Conservation (phyloP, 78 protist genomes). For the Guillardia theta region DNA sequence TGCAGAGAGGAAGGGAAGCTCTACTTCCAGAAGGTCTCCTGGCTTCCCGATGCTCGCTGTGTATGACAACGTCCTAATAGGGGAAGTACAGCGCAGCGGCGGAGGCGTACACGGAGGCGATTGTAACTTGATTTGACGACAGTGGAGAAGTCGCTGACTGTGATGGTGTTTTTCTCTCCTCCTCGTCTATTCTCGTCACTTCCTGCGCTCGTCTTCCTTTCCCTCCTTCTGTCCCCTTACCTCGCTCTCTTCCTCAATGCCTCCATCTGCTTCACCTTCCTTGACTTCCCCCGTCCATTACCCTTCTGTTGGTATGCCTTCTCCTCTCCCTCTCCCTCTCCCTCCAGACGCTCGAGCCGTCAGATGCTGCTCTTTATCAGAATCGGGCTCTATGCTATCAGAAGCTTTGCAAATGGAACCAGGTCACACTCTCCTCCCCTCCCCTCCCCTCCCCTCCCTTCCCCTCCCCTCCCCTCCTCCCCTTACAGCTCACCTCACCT, state of each 20-base stretch:
- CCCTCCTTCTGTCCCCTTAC: background rate
- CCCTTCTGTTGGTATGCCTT: background rate
- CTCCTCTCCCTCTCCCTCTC: background rate
- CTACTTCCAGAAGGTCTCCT: background rate
- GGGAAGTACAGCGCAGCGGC: background rate
- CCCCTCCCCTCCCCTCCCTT: no score
- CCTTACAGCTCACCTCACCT: no score
- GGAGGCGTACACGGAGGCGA: background rate
- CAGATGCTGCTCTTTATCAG: background rate
- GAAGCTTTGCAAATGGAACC: background rate
- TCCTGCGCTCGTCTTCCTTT: background rate
- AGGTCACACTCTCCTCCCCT: no score
- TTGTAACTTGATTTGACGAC: background rate
- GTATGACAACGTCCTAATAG: no score
- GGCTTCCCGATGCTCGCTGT: no score
- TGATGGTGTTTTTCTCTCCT: background rate
- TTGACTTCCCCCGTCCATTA: no score
- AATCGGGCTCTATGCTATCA: background rate
- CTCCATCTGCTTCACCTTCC: no score
- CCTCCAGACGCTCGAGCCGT: background rate
- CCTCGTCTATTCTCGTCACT: background rate
- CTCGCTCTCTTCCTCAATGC: background rate
- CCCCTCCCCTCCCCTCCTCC: no score
- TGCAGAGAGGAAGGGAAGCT: background rate
- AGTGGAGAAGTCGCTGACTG: background rate